Percentiles rank a stretch among this genome's conserved stretches.
Evolutionary conservation across 257 asterid genomes (phyloP).

Genomic region (Ballota nigra): DNA sequence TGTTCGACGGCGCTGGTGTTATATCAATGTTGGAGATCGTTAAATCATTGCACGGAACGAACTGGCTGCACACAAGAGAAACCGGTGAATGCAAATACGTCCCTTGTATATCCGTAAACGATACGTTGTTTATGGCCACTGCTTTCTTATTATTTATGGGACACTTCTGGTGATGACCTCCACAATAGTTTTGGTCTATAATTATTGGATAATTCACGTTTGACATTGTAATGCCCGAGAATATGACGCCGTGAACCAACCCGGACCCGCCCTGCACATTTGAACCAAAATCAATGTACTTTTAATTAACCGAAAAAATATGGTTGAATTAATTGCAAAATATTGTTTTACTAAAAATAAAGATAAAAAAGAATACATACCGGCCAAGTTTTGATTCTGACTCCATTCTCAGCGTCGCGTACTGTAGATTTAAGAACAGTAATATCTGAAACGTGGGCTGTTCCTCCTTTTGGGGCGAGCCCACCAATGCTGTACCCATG

Average conservation of each 20-base stretch:
- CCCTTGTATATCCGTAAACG: slow-evolving; percentile 20
- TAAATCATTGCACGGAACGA: slow-evolving; percentile 11
- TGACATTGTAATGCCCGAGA: slow-evolving; percentile 17
- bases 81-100: slow-evolving; percentile 14
- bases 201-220: slow-evolving; percentile 19
- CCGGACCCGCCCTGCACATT: slow-evolving; percentile 25
- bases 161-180: slow-evolving; percentile 10
- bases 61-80: slow-evolving; percentile 19
- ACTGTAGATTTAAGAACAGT: slow-evolving; percentile 9
- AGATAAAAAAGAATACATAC: neutral
- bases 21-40: neutral
- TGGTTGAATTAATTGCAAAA: too few species aligned
- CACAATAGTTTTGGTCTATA: slow-evolving; percentile 34
- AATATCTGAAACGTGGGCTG: slow-evolving; percentile 16
- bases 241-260: neutral
- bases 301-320: too few species aligned
- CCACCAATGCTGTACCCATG: slow-evolving; percentile 38
- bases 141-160: neutral
- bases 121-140: slow-evolving; percentile 17
- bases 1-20: neutral
- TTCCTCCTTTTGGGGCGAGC: neutral
- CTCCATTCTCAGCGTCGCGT: slow-evolving; percentile 19
- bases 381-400: slow-evolving; percentile 39
- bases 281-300: too few species aligned
- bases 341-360: too few species aligned